Base-by-base conservation (phyloP, 331 rosid genomes). In the Rhamnella rubrinervis region DNA sequence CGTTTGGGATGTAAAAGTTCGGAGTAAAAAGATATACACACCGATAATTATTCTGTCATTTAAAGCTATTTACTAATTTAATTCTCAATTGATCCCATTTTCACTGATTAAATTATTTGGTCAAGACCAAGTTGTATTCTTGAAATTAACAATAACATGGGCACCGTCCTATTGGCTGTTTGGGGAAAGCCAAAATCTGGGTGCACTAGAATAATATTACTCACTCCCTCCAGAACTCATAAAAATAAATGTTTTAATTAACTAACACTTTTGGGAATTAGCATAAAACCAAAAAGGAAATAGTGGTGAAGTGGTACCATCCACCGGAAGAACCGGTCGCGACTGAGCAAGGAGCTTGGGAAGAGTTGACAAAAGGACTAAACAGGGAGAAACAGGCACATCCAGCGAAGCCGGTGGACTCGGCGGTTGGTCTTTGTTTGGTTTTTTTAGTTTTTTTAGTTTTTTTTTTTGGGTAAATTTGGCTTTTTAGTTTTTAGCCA, bases 281-380 rank as follows among this genome's bases (percentile, higher is more conserved):
- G 35, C 35, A 31, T 3, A 31, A 31, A 31, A 31, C 35, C 16
- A 7, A 14, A 14, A 5, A 2, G n/a, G 15, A 18, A 23, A 46
- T 8, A 26, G 50, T 15, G 11, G n/a, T 4, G 15, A 28, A 15
- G 26, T 50, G 49, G 15, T 20, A 44, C 60, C 51, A 4, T 8
- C 60, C 11, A 47, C 74, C 77, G 75, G 52, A 40, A 71, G 71
- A 71, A 71, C 57, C 71, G 66, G 66, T 62, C 61, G 5, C 23
- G 58, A 74, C 66, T 19, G 12, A 20, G 26, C n/a, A 11, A 44
- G 59, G 11, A 73, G 71, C 16, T 28, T 26, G 53, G 10, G 51
- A 25, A 5, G 13, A 61, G 16, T 16, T 55, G 55, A 39, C 26
- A 18, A 37, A 23, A 49, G 59, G n/a, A 50, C 67, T 31, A 65